Percentiles rank a stretch among this genome's conserved stretches.
phyloP scores from a whole-genome alignment of 768 basidiomycete species.

The Chalciporus chontae region DNA sequence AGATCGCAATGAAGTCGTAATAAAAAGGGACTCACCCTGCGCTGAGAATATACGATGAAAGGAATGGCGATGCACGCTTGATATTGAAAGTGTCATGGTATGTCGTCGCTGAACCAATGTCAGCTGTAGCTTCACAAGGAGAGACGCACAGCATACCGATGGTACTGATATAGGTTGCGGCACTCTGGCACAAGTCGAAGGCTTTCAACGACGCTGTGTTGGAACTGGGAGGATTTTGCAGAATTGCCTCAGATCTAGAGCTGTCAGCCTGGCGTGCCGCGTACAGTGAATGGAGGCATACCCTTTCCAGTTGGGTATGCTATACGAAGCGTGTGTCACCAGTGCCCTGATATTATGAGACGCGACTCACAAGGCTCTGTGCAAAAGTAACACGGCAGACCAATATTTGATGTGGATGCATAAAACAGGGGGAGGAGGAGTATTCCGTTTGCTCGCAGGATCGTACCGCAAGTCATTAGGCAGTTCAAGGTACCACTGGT shows the following conservation, averaged over 20 bases:
- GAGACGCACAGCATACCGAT: constrained; percentile 43
- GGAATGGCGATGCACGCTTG: constrained; percentile 57
- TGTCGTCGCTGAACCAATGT: constrained; percentile 40
- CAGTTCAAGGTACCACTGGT: constrained; percentile 71
- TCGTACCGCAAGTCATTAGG: constrained; percentile 64
- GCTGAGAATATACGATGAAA: constrained; percentile 66
- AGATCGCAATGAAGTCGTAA: background rate
- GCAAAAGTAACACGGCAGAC: constrained; percentile 67
- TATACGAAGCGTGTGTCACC: constrained; percentile 26
- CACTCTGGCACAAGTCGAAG: constrained; percentile 71
- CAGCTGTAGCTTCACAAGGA: background rate
- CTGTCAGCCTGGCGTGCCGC: constrained; percentile 1
- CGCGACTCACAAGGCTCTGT: constrained; percentile 72
- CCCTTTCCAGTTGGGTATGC: constrained; percentile 75
- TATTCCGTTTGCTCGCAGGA: constrained; percentile 45
- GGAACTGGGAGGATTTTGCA: constrained; percentile 36
- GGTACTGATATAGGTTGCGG: constrained; percentile 67
- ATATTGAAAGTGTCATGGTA: constrained; percentile 63
- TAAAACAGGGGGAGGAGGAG: constrained; percentile 63
- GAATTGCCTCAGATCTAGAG: constrained; percentile 40
- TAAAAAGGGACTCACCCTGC: constrained; percentile 55
- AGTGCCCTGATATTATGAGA: constrained; percentile 2
- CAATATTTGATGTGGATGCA: constrained; percentile 74
- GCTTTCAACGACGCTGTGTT: constrained; percentile 56
- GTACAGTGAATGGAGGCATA: constrained; percentile 21